Evolutionary conservation across 2,329 filamentous ascomycete genomes (phyloP).

Genomic region (Penicillium sp.): DNA sequence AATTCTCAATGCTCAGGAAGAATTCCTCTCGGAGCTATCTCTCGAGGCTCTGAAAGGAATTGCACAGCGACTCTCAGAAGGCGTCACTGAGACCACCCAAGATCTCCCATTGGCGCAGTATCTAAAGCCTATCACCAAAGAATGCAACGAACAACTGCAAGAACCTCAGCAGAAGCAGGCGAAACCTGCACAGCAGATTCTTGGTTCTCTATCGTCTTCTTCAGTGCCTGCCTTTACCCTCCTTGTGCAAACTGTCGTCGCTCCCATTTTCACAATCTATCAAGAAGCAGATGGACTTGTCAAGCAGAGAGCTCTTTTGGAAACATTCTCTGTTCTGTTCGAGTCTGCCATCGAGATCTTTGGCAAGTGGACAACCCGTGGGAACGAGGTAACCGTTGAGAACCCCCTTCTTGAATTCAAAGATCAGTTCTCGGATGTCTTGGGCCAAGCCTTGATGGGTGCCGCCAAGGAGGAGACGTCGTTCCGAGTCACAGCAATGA

Average conservation of each 20-base stretch:
- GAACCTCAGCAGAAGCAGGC: conserved; percentile 69
- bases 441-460: conserved; percentile 55
- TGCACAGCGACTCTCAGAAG: conserved; percentile 53
- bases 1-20: conserved; percentile 64
- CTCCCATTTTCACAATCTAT: conserved; percentile 59
- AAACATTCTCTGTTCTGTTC: conserved; percentile 58
- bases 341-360: conserved; percentile 58
- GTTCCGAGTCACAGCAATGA: conserved; percentile 49
- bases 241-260: conserved; percentile 56
- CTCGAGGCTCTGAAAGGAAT: conserved; percentile 56
- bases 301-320: conserved; percentile 62
- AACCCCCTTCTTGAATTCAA: conserved; percentile 50
- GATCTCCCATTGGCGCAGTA: conserved; percentile 51
- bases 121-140: conserved; percentile 61
- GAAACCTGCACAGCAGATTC: conserved; percentile 60
- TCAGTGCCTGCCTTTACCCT: conserved; percentile 55
- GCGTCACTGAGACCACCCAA: conserved; percentile 37
- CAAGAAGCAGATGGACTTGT: conserved; percentile 60
- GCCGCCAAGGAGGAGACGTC: conserved; percentile 52
- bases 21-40: conserved; percentile 61
- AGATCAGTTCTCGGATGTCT: conserved; percentile 53
- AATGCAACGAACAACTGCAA: conserved; percentile 66
- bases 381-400: conserved; percentile 34
- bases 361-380: conserved; percentile 53
- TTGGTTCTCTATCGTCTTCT: conserved; percentile 56